Conservation (phyloP, 352 stramenopile genomes). For the Halophytophthora polymorphica region DNA sequence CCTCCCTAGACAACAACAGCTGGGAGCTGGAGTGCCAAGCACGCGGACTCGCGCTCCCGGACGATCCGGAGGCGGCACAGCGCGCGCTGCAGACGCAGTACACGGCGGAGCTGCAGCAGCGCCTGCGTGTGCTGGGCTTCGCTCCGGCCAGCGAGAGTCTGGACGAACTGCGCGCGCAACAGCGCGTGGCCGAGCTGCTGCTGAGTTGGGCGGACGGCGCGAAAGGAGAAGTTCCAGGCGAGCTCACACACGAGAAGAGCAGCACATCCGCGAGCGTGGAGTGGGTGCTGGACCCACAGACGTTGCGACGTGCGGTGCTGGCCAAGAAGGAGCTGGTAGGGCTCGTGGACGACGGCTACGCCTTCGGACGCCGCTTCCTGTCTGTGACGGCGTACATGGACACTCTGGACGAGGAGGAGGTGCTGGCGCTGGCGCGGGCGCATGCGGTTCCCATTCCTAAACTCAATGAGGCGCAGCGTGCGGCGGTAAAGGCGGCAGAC, state of each 20-base stretch:
- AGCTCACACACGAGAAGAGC: constrained; percentile 8
- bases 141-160: constrained; percentile 25
- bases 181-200: constrained; percentile 41
- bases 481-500: constrained; percentile 44
- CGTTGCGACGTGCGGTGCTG: constrained; percentile 27
- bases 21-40: constrained; percentile 42
- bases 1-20: not conserved
- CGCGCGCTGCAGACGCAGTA: constrained; percentile 27
- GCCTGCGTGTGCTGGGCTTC: constrained; percentile 35
- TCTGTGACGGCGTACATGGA: constrained; percentile 52
- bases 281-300: constrained; percentile 9
- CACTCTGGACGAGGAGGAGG: constrained; percentile 39
- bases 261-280: not conserved
- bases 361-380: constrained; percentile 61
- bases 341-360: constrained; percentile 52
- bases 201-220: constrained; percentile 21
- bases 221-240: constrained; percentile 7
- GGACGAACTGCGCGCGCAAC: constrained; percentile 35
- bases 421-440: constrained; percentile 30
- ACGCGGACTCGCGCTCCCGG: constrained; percentile 20
- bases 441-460: constrained; percentile 24
- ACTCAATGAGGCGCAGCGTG: constrained; percentile 30
- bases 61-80: constrained; percentile 6
- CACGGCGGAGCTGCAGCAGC: constrained; percentile 28
- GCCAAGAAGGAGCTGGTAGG: constrained; percentile 41